Conservation (phyloP, 108 stramenopile species). For the Nitzschia sp. region DNA sequence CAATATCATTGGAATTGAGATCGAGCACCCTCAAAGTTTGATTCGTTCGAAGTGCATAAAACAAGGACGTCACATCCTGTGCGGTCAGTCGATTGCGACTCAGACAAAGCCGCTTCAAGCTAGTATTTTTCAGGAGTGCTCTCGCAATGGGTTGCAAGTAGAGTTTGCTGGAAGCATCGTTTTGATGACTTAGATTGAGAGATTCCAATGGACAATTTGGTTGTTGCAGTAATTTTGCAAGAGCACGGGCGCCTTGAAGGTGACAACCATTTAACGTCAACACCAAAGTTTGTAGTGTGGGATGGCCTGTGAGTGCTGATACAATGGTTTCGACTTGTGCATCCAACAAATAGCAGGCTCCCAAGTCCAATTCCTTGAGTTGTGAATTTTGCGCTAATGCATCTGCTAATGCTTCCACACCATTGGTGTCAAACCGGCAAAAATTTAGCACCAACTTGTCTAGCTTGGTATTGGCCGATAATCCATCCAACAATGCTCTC, state of each 20-base stretch:
- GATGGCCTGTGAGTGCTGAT: conserved; percentile 3
- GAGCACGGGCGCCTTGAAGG: background rate
- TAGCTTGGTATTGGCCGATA: background rate
- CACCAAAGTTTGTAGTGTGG: conserved; percentile 2
- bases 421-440: conserved; percentile 16
- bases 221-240: background rate
- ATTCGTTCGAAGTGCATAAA: background rate
- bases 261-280: conserved; percentile 21
- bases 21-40: conserved; percentile 6
- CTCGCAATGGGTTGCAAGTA: background rate
- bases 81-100: conserved; percentile 6
- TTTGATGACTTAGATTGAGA: conserved; percentile 29
- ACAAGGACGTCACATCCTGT: background rate
- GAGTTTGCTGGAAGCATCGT: background rate
- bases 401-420: conserved; percentile 4
- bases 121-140: background rate
- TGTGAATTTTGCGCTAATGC: background rate
- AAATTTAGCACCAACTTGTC: conserved; percentile 15
- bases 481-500: conserved; percentile 5
- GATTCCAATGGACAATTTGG: background rate
- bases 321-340: background rate
- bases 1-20: conserved; percentile 13
- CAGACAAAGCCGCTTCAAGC: background rate
- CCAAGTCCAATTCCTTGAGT: conserved; percentile 15
- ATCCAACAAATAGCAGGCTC: conserved; percentile 18